phyloP scores from a whole-genome alignment of 1,284 basidiomycete genomes.

The Quambalaria eucalypti region DNA sequence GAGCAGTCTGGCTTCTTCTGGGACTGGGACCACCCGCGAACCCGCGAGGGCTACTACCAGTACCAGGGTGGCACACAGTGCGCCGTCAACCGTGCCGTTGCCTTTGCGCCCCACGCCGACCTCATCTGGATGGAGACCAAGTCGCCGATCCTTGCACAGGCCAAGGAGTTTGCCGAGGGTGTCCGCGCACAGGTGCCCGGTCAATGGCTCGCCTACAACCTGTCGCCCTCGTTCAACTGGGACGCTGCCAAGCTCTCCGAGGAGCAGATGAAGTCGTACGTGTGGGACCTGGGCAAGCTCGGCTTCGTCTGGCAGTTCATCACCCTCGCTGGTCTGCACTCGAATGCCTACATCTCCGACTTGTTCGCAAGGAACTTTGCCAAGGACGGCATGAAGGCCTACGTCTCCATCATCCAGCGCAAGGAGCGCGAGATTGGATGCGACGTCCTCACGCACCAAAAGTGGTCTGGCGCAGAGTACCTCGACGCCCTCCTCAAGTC shows the following conservation, averaged over 20 bases:
- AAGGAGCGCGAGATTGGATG: slow-evolving; percentile 51
- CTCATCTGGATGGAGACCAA: slow-evolving; percentile 71
- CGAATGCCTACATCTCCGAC: slow-evolving; percentile 93
- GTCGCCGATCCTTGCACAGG: slow-evolving; percentile 86
- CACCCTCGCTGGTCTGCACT: slow-evolving; percentile 88
- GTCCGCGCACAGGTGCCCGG: slow-evolving; percentile 35
- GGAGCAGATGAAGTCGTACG: slow-evolving; percentile 76
- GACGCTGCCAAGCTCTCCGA: slow-evolving; percentile 73
- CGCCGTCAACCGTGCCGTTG: slow-evolving; percentile 81
- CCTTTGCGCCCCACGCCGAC: slow-evolving; percentile 88
- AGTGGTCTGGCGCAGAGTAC: slow-evolving; percentile 93
- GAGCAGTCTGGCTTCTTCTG: slow-evolving; percentile 54
- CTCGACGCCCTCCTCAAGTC: slow-evolving; percentile 86
- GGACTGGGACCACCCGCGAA: slow-evolving; percentile 89
- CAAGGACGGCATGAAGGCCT: slow-evolving; percentile 63
- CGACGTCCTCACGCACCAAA: slow-evolving; percentile 46
- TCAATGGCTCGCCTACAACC: slow-evolving; percentile 47
- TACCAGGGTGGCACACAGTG: slow-evolving; percentile 94
- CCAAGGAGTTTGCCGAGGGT: slow-evolving; percentile 71
- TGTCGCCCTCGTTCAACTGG: slow-evolving; percentile 52
- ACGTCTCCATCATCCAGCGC: slow-evolving; percentile 53
- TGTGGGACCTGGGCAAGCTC: slow-evolving; percentile 86
- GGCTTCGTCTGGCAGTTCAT: slow-evolving; percentile 99
- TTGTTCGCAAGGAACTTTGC: slow-evolving; percentile 78
- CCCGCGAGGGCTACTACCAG: slow-evolving; percentile 89